A percentile compares a stretch with the other conserved stretches of the same genome.
phyloP scores from a whole-genome alignment of 331 rosid species.

The Saraca asoca region DNA sequence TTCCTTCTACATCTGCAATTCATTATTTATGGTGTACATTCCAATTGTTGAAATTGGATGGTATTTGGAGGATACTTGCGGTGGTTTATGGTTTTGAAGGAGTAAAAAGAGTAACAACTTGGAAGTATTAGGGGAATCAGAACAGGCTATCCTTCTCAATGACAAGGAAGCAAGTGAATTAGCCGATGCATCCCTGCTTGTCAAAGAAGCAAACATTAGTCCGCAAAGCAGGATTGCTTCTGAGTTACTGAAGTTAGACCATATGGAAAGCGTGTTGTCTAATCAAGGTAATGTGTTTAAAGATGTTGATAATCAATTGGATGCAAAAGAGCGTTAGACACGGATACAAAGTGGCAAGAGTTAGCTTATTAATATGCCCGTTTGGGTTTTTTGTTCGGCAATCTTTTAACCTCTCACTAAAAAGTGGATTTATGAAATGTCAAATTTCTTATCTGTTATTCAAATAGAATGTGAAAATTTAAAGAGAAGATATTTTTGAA shows the following conservation, averaged over 20 bases:
- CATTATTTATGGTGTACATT: conserved; percentile 80
- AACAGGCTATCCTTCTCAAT: conserved; percentile 67
- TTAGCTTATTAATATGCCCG: conserved; percentile 83
- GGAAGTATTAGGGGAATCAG: conserved; percentile 56
- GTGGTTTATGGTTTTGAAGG: conserved; percentile 62
- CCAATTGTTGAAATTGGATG: conserved; percentile 85
- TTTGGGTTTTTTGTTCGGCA: conserved; percentile 95
- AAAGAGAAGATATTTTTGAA: too few relatives aligned
- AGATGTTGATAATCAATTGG: conserved; percentile 48
- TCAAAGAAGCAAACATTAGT: conserved; percentile 42
- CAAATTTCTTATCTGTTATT: too few relatives aligned
- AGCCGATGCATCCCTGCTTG: conserved; percentile 36
- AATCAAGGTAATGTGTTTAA: conserved; percentile 29
- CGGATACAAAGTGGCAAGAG: conserved; percentile 84
- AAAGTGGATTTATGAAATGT: too few relatives aligned
- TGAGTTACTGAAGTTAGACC: conserved; percentile 25
- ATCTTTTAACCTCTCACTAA: conserved; percentile 81
- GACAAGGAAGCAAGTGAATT: conserved; percentile 33
- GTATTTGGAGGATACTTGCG: conserved; percentile 65
- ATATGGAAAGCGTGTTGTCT: conserved; percentile 25
- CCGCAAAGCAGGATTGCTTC: conserved; percentile 27
- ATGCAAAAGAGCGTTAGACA: conserved; percentile 88
- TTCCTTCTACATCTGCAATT: conserved; percentile 89
- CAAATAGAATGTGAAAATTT: too few relatives aligned
- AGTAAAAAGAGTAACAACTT: conserved; percentile 33